Conservation (phyloP, 495 filamentous ascomycete genomes). For the Cudoniella acicularis region DNA sequence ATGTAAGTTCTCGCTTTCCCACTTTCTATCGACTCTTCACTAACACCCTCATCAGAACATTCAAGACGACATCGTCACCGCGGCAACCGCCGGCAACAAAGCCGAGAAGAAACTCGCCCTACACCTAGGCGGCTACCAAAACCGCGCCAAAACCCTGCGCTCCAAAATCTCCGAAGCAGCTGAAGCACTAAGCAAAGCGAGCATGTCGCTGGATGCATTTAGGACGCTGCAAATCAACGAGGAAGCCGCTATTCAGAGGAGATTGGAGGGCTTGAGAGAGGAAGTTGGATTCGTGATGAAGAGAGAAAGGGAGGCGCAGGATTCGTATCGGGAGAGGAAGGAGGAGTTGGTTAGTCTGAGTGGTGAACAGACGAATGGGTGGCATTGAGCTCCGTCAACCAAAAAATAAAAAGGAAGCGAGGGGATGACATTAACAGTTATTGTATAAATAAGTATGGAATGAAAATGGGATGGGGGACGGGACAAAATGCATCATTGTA, state of each 20-base stretch:
- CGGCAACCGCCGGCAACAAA: slow-evolving; percentile 76
- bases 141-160: slow-evolving; percentile 75
- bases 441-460: too few relatives aligned
- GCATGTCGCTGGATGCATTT: slow-evolving; percentile 69
- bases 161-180: slow-evolving; percentile 78
- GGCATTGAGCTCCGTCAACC: too few relatives aligned
- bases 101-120: slow-evolving; percentile 90
- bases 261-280: slow-evolving; percentile 72
- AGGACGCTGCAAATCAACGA: slow-evolving; percentile 73
- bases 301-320: slow-evolving; percentile 87
- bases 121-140: slow-evolving; percentile 85
- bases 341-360: slow-evolving; percentile 66
- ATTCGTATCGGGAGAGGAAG: slow-evolving; percentile 68
- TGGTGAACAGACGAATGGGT: neutral
- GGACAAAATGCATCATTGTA: too few relatives aligned
- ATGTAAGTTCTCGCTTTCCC: slow-evolving; percentile 44
- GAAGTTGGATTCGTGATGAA: slow-evolving; percentile 80
- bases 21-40: slow-evolving; percentile 16
- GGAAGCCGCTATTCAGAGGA: slow-evolving; percentile 63
- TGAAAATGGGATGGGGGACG: too few relatives aligned
- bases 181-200: slow-evolving; percentile 70
- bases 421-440: too few relatives aligned
- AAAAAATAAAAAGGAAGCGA: too few relatives aligned
- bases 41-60: slow-evolving; percentile 53
- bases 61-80: slow-evolving; percentile 63